Evolutionary conservation across 83 land plant genomes (phyloP).

Genomic region (Diphasiastrum complanatum): DNA sequence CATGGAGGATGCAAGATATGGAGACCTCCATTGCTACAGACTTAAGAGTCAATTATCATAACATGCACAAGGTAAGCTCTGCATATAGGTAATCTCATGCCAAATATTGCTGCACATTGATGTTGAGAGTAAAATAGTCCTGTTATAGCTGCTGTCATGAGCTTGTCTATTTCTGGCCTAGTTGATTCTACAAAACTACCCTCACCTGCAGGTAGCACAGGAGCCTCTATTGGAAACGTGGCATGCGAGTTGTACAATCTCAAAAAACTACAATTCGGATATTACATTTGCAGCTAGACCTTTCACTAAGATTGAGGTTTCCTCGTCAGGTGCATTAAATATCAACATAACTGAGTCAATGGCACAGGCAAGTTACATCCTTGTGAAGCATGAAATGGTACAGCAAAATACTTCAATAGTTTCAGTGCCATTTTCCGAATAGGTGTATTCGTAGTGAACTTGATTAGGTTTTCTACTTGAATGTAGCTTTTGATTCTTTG

Average conservation of each 20-base stretch:
- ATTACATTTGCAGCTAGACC: slow-evolving; percentile 18
- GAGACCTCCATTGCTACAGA: slow-evolving; percentile 33
- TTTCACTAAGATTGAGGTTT: slow-evolving; percentile 39
- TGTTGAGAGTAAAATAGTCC: no score
- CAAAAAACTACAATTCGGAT: slow-evolving; percentile 16
- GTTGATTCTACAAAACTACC: no score
- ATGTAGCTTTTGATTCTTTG: no score
- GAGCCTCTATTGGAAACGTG: slow-evolving; percentile 96
- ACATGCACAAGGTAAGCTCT: slow-evolving; percentile 87
- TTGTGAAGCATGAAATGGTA: slow-evolving; percentile 1
- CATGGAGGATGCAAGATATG: slow-evolving; percentile 18
- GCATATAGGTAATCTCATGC: no score
- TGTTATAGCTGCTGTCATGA: no score
- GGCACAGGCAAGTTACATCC: slow-evolving; percentile 66
- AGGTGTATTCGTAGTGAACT: no score
- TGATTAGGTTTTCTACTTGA: no score
- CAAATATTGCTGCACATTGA: no score
- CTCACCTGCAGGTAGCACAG: slow-evolving; percentile 89
- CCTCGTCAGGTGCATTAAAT: slow-evolving; percentile 57
- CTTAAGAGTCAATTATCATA: slow-evolving; percentile 66
- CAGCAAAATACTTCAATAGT: no score
- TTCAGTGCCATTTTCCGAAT: slow-evolving; percentile 2
- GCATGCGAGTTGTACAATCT: slow-evolving; percentile 40
- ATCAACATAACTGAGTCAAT: slow-evolving; percentile 81
- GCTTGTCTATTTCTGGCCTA: no score